Conservation (phyloP, 176 grass and related monocot genomes). For the Areca catechu region DNA sequence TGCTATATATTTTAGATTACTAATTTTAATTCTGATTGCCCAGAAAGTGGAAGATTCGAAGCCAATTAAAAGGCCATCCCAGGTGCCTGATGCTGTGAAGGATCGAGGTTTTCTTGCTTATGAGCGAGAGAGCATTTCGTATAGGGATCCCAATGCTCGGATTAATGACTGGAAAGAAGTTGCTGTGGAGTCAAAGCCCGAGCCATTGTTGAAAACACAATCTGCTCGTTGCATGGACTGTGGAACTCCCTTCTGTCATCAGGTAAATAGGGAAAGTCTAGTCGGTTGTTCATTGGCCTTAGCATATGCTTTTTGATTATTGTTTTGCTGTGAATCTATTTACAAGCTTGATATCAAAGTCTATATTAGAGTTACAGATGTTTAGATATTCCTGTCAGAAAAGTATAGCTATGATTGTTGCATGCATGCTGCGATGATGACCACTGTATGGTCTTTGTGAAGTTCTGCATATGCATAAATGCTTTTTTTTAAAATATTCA, state of each 20-base stretch:
- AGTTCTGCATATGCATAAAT: no score
- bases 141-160: conserved; percentile 62
- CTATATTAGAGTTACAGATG: no score
- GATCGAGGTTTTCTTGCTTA: conserved; percentile 80
- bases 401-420: no score
- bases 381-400: no score
- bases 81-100: conserved; percentile 54
- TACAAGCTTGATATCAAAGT: no score
- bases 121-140: conserved; percentile 72
- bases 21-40: conserved; percentile 18
- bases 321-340: no score
- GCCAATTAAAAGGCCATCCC: conserved; percentile 43
- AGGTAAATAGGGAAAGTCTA: conserved; percentile 28
- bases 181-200: conserved; percentile 77
- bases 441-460: no score
- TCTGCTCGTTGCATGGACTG: conserved; percentile 99
- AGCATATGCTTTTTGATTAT: no score
- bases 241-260: conserved; percentile 98
- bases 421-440: no score
- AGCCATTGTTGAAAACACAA: conserved; percentile 75
- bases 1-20: not conserved
- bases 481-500: no score
- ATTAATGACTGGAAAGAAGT: conserved; percentile 91
- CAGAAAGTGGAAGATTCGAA: conserved; percentile 32
- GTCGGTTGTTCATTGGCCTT: no score